phyloP scores from a whole-genome alignment of 1,139 yeast species.

The Pichia inconspicua region DNA sequence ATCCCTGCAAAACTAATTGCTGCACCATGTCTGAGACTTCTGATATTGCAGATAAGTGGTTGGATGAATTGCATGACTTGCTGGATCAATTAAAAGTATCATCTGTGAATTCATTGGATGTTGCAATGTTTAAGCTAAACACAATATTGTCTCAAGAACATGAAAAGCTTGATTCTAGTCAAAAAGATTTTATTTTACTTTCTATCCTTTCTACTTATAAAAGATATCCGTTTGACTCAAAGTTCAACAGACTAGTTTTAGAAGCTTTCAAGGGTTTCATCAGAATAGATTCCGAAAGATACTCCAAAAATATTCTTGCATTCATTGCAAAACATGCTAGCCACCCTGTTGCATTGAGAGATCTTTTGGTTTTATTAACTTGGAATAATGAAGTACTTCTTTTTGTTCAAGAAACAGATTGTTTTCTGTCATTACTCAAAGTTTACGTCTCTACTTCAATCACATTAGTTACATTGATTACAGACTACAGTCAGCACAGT shows the following conservation, averaged over 20 bases:
- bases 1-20: neutral
- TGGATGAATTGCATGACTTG: constrained; percentile 14
- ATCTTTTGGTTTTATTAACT: constrained; percentile 45
- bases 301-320: constrained; percentile 31
- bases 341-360: constrained; percentile 43
- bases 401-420: constrained; percentile 11
- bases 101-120: constrained; percentile 15
- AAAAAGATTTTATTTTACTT: constrained; percentile 16
- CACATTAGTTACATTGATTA: constrained; percentile 11
- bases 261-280: constrained; percentile 33
- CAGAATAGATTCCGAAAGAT: constrained; percentile 27
- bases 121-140: constrained; percentile 18
- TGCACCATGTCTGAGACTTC: constrained; percentile 7
- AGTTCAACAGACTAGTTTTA: constrained; percentile 38
- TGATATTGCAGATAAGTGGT: constrained; percentile 10
- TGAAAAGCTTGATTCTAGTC: constrained; percentile 7
- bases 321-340: constrained; percentile 34
- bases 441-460: constrained; percentile 16
- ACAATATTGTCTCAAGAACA: constrained; percentile 12
- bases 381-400: constrained; percentile 40
- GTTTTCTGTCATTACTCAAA: constrained; percentile 12
- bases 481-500: constrained; percentile 6
- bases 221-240: constrained; percentile 44
- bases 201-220: constrained; percentile 24
- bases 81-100: constrained; percentile 18